Percentiles rank a stretch among this genome's conserved stretches.
Conservation (phyloP, 805 yeast genomes). For the Spathaspora passalidarum region DNA sequence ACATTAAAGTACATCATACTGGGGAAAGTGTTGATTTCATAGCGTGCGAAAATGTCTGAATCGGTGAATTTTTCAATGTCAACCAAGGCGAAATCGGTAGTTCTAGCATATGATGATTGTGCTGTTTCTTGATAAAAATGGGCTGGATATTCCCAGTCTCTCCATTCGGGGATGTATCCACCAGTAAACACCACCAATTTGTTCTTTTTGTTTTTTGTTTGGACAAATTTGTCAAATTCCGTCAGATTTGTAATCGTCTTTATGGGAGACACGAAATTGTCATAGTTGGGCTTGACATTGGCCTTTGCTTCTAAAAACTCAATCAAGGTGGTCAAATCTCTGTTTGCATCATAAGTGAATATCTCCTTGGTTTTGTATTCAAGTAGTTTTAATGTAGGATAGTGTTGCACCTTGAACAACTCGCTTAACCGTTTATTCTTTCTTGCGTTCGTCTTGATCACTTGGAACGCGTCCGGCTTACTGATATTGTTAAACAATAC, state of each 20-base stretch:
- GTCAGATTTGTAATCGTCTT: background rate
- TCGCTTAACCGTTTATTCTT: conserved; percentile 28
- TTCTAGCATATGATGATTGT: conserved; percentile 1
- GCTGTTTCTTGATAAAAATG: conserved; percentile 35
- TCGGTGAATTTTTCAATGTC: conserved; percentile 20
- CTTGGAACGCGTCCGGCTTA: conserved; percentile 20
- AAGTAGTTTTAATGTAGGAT: conserved; percentile 50
- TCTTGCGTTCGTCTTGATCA: conserved; percentile 28
- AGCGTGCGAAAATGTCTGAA: conserved; percentile 19
- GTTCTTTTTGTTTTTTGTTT: conserved; percentile 4
- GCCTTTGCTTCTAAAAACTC: conserved; percentile 19
- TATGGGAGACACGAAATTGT: conserved; percentile 18
- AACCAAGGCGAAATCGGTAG: conserved; percentile 21
- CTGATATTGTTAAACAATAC: conserved; percentile 35
- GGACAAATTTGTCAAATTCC: conserved; percentile 7
- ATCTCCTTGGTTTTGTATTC: conserved; percentile 39
- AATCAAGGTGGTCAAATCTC: conserved; percentile 18
- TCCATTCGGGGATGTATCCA: conserved; percentile 27
- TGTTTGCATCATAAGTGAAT: conserved; percentile 25
- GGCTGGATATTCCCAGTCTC: conserved; percentile 25
- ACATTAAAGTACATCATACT: conserved; percentile 26
- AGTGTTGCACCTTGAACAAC: conserved; percentile 40
- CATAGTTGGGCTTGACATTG: conserved; percentile 19
- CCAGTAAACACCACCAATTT: conserved; percentile 24
- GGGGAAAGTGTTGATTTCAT: conserved; percentile 29